phyloP scores from a whole-genome alignment of 1,284 basidiomycete species.

The Rhodotorula glutinis region DNA sequence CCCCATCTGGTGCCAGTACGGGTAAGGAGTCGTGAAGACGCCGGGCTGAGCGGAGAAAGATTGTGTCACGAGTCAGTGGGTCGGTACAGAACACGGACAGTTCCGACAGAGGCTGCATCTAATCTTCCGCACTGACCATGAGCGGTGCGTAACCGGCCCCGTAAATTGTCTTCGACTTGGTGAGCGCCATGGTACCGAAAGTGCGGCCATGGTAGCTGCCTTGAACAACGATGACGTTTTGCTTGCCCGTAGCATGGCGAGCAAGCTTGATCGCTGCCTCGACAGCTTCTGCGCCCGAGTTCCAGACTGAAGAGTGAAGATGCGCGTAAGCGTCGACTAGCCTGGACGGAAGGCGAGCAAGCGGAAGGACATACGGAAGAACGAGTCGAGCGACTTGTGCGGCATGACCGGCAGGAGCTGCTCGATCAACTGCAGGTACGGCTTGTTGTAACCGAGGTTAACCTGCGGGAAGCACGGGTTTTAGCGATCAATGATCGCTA shows the following conservation, averaged over 20 bases:
- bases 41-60: conserved; percentile 72
- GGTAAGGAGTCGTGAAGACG: conserved; percentile 76
- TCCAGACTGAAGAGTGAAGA: conserved; percentile 51
- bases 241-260: conserved; percentile 67
- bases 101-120: no score
- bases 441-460: conserved; percentile 71
- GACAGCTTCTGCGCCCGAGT: conserved; percentile 86
- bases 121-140: conserved; percentile 75
- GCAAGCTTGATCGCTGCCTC: conserved; percentile 77
- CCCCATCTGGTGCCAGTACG: conserved; percentile 88
- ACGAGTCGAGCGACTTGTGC: conserved; percentile 79
- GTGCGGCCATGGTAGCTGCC: conserved; percentile 78
- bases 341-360: no score
- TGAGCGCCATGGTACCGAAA: conserved; percentile 76
- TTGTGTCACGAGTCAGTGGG: no score
- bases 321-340: no score
- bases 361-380: conserved; percentile 49
- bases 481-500: no score
- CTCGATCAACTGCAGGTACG: conserved; percentile 73
- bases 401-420: conserved; percentile 69
- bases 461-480: no score
- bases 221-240: conserved; percentile 89
- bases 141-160: conserved; percentile 71
- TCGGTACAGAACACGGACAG: no score
- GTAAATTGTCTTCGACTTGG: conserved; percentile 86